Evolutionary conservation across 2,329 filamentous ascomycete species (phyloP).

Genomic region (Ophiostoma quercus): DNA sequence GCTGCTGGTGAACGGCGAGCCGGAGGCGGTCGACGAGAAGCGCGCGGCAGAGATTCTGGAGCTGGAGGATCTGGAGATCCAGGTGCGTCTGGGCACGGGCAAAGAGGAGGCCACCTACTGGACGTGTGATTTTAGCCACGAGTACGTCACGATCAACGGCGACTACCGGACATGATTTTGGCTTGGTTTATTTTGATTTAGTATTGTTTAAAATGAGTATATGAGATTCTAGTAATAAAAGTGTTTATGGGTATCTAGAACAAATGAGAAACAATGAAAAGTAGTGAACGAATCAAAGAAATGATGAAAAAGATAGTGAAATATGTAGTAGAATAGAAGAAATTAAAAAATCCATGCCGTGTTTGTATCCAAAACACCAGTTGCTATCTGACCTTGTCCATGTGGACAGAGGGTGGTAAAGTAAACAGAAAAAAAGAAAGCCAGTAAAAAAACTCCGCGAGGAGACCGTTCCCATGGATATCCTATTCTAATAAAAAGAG

Average conservation of each 20-base stretch:
- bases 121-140: conserved; percentile 83
- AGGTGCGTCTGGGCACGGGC: conserved; percentile 66
- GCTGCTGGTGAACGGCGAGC: conserved; percentile 72
- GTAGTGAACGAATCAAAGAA: not conserved
- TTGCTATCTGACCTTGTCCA: not conserved
- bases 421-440: not conserved
- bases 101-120: conserved; percentile 67
- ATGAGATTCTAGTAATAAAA: not conserved
- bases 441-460: conserved; percentile 2
- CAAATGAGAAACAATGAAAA: not conserved
- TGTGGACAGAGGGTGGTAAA: not conserved
- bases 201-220: not conserved
- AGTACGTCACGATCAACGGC: conserved; percentile 50
- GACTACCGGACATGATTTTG: conserved; percentile 15
- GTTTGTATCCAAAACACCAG: conserved; percentile 1
- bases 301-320: not conserved
- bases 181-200: conserved; percentile 28
- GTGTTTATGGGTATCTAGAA: conserved; percentile 1
- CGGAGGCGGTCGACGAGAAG: conserved; percentile 70
- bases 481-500: conserved; percentile 10
- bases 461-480: not conserved
- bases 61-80: conserved; percentile 72
- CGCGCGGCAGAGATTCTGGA: conserved; percentile 73
- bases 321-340: not conserved
- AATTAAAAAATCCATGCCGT: not conserved